Conservation (phyloP, 1,284 basidiomycete genomes). For the Ganoderma leucocontextum region DNA sequence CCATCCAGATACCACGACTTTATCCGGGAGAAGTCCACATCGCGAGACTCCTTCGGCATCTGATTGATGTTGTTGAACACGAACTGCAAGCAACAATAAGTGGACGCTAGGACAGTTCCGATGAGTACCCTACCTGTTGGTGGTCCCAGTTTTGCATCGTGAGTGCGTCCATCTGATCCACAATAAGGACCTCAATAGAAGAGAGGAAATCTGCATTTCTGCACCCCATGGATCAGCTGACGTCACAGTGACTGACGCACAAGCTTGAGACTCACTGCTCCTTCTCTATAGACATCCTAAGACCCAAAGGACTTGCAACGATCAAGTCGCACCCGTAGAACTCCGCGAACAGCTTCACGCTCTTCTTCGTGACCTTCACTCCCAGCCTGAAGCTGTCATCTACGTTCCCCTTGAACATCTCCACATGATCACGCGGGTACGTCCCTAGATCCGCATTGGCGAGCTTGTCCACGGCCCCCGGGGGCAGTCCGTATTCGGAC, state of each 20-base stretch:
- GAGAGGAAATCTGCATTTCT: constrained; percentile 91
- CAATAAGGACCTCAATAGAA: constrained; percentile 92
- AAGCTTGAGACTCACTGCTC: constrained; percentile 71
- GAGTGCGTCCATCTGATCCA: constrained; percentile 93
- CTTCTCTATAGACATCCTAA: constrained; percentile 94
- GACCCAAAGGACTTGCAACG: constrained; percentile 91
- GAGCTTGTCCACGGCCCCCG: constrained; percentile 86
- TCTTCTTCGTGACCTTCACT: constrained; percentile 92
- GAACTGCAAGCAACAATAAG: constrained; percentile 61
- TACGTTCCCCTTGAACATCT: constrained; percentile 95
- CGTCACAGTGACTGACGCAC: background rate
- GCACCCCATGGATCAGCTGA: background rate
- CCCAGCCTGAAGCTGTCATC: constrained; percentile 97
- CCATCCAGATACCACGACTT: constrained; percentile 98
- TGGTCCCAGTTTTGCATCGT: constrained; percentile 99
- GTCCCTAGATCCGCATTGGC: constrained; percentile 73
- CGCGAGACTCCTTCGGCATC: constrained; percentile 91
- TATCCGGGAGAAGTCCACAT: constrained; percentile 95
- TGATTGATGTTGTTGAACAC: constrained; percentile 87
- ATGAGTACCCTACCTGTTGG: constrained; percentile 69
- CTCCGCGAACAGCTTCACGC: constrained; percentile 85
- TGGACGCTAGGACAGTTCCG: background rate
- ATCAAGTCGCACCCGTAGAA: constrained; percentile 95
- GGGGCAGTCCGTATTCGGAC: constrained; percentile 85
- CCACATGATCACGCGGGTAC: constrained; percentile 91